phyloP scores from a whole-genome alignment of 768 basidiomycete genomes.

The Galerina sulciceps region DNA sequence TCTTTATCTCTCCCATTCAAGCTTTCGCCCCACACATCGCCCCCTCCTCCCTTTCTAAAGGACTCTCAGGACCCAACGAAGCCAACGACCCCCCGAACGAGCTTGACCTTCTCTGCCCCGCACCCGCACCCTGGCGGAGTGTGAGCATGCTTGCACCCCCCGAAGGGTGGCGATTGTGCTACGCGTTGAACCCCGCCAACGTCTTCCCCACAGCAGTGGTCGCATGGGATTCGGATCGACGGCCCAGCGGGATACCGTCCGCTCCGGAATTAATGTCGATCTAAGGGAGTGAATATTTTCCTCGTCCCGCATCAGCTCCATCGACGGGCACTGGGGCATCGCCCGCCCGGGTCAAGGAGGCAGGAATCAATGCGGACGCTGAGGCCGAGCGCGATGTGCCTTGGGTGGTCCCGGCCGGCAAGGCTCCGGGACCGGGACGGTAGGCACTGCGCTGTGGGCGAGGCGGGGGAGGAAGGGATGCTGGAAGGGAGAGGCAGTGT shows the following conservation, averaged over 20 bases:
- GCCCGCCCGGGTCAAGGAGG: background rate
- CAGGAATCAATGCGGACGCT: background rate
- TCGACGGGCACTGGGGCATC: background rate
- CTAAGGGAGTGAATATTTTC: too few species aligned
- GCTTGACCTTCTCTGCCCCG: background rate
- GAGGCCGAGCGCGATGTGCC: background rate
- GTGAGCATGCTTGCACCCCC: conserved; percentile 24
- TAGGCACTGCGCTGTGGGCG: conserved; percentile 29
- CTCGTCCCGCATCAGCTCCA: too few species aligned
- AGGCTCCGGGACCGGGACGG: conserved; percentile 20
- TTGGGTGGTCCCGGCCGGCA: too few species aligned
- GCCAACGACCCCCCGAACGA: background rate
- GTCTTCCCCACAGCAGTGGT: background rate
- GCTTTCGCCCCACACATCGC: background rate
- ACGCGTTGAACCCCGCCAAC: background rate
- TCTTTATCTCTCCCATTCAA: background rate
- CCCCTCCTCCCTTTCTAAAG: background rate
- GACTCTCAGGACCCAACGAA: background rate
- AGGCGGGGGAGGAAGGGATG: conserved; percentile 31
- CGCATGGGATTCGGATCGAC: conserved; percentile 4
- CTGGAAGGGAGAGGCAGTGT: background rate
- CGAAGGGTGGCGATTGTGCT: conserved; percentile 22
- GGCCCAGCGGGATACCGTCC: background rate
- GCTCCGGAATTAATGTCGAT: background rate
- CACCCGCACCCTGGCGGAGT: conserved; percentile 11